Base-by-base conservation (phyloP, 208 protist genomes). In the Leptomonas seymouri region DNA sequence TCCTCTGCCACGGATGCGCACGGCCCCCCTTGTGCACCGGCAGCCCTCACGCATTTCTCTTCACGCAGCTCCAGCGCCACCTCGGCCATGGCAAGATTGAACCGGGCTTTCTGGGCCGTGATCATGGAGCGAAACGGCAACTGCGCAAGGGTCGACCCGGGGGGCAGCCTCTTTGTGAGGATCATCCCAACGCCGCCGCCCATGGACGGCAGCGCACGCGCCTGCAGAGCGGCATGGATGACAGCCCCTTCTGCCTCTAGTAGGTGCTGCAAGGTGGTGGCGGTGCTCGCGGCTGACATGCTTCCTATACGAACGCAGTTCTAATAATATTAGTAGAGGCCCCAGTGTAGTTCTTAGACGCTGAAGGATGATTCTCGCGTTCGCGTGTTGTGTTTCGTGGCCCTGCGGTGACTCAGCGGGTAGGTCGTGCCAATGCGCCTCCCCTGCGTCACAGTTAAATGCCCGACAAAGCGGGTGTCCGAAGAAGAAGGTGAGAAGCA, bases 101-200 rank as follows among this genome's bases (percentile, higher is more conserved):
- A 72, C 28, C 90, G 85, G 6, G 85, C 88, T 63, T 88, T 91
- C 28, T 62, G 70, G 11, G 81, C 68, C 12, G 93, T 97, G 53
- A 97, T 82, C 81, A 97, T 94, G 31, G 68, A 80, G 50, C 44
- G 49, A 27, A 75, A 79, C 0, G 93, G 88, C 25, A 97, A 81
- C 18, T 34, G 61, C 25, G 79, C 90, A 6, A 97, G 75, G 28
- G 53, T n/a, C 5, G 79, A 82, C 0, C 73, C 78, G 2, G 83
- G 57, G 0, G 63, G 45, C 18, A 93, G 44, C 8, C n/a, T 20
- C 8, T 62, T 72, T 7, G 63, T 73, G 28, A 84, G 80, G 20
- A 90, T 65, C 28, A 95, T 75, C 11, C 93, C 93, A 50, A 93
- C 81, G 28, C 93, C 93, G 23, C 93, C 93, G 28, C 93, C 93